Conservation (phyloP, 345 rosid species). For the Lepidium africanum region DNA sequence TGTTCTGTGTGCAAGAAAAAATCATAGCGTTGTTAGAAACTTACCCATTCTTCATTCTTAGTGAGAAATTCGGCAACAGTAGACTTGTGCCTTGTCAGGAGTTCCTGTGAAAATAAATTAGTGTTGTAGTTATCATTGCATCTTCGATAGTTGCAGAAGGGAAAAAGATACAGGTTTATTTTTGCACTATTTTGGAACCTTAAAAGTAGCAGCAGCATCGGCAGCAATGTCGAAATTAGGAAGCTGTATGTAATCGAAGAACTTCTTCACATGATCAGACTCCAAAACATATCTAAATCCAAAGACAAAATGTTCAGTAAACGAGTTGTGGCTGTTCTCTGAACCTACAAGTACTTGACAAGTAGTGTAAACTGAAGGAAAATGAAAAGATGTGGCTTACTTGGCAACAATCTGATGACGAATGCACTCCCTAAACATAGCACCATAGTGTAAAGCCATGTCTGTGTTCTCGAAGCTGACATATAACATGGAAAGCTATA, state of each 20-base stretch:
- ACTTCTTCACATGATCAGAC: constrained; percentile 75
- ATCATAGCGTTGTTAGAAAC: background rate
- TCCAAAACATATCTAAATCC: constrained; percentile 82
- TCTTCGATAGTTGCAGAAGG: background rate
- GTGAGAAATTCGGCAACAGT: constrained; percentile 95
- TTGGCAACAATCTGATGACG: constrained; percentile 93
- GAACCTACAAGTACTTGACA: background rate
- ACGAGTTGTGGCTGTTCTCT: background rate
- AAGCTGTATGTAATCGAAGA: constrained; percentile 85
- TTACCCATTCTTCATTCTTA: constrained; percentile 91
- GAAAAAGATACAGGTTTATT: background rate
- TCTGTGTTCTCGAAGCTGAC: constrained; percentile 68
- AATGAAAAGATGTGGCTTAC: constrained; percentile 30
- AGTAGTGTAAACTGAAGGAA: background rate
- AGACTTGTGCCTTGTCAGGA: constrained; percentile 96
- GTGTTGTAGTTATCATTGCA: constrained; percentile 4
- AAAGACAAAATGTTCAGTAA: background rate
- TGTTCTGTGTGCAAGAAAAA: background rate
- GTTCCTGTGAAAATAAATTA: constrained; percentile 50
- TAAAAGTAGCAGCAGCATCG: constrained; percentile 98
- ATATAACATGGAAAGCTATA: constrained; percentile 19
- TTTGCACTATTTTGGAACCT: constrained; percentile 37
- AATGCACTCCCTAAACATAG: constrained; percentile 96
- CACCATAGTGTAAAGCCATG: constrained; percentile 97
- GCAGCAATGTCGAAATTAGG: constrained; percentile 97